Conservation (phyloP, 1,139 yeast genomes). For the Hyphopichia buzzinii region DNA sequence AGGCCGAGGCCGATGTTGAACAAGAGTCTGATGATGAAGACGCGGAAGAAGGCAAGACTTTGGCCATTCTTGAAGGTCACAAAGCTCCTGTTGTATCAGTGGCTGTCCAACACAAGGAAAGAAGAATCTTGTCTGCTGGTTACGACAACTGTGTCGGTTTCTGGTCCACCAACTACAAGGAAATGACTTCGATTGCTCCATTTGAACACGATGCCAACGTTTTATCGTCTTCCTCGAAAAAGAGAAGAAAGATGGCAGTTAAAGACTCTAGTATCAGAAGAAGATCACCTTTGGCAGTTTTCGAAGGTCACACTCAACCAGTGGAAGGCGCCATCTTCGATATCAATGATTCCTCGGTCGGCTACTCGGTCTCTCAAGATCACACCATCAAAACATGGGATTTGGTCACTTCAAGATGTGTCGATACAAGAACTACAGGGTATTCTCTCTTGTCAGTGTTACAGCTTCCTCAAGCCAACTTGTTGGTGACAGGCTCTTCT, state of each 20-base stretch:
- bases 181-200: constrained; percentile 75
- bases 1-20: constrained; percentile 18
- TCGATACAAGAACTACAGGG: constrained; percentile 88
- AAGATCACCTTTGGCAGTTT: constrained; percentile 73
- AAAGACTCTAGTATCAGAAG: constrained; percentile 76
- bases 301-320: constrained; percentile 81
- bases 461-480: constrained; percentile 60
- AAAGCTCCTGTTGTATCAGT: constrained; percentile 81
- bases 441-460: constrained; percentile 77
- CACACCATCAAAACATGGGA: constrained; percentile 97
- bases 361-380: constrained; percentile 92
- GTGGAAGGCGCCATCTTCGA: constrained; percentile 85
- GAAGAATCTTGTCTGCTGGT: constrained; percentile 77
- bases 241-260: constrained; percentile 79
- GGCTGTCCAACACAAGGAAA: constrained; percentile 51
- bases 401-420: constrained; percentile 74
- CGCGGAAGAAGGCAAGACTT: constrained; percentile 68
- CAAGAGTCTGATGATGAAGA: constrained; percentile 37
- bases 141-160: constrained; percentile 78
- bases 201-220: constrained; percentile 47
- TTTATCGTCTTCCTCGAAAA: constrained; percentile 79
- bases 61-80: constrained; percentile 87
- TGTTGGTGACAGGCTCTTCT: constrained; percentile 89
- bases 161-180: constrained; percentile 87
- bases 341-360: constrained; percentile 69